A percentile compares a stretch with the other conserved stretches of the same genome.
These are phyloP conservation scores for Psilocybe sp. DNA, from an alignment of 768 basidiomycete genomes.

Conservation along the genomic window DNA sequence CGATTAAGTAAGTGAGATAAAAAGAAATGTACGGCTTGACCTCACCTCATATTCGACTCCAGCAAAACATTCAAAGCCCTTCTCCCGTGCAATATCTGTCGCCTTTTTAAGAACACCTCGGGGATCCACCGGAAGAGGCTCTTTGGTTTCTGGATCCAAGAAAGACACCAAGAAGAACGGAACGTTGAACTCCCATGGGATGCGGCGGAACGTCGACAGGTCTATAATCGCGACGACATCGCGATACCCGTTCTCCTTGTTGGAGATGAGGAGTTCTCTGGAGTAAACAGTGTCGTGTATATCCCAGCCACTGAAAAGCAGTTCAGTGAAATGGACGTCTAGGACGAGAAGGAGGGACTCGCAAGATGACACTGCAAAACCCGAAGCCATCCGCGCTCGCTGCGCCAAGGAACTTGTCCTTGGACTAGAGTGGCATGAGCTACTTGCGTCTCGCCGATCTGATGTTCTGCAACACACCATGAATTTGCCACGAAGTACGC, in stretches of 20 bases:
- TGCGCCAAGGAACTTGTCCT: conserved; percentile 85
- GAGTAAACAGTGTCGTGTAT: conserved; percentile 87
- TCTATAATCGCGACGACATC: conserved; percentile 89
- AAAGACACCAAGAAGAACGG: conserved; percentile 95
- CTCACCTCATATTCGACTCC: conserved; percentile 93
- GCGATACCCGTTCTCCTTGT: conserved; percentile 87
- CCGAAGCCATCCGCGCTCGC: conserved; percentile 82
- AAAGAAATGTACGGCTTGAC: conserved; percentile 14
- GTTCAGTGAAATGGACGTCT: neutral
- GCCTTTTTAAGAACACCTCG: conserved; percentile 72
- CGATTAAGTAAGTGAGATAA: neutral
- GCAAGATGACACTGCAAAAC: conserved; percentile 94
- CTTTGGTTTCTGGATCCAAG: conserved; percentile 79
- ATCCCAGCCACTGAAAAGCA: conserved; percentile 72
- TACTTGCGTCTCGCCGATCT: neutral
- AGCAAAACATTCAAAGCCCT: conserved; percentile 66
- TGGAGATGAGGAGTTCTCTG: conserved; percentile 86
- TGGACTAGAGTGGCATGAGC: conserved; percentile 52
- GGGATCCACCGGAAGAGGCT: conserved; percentile 81
- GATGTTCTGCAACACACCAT: conserved; percentile 49
- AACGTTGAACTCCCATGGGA: conserved; percentile 89
- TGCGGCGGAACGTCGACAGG: conserved; percentile 80
- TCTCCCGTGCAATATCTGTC: conserved; percentile 43
- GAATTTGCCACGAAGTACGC: conserved; percentile 91
- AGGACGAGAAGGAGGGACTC: conserved; percentile 22